Evolutionary conservation across 2,329 filamentous ascomycete genomes (phyloP), one percentile per base, ranked within the genome.

Genomic region (Neopestalotiopsis sp.): DNA sequence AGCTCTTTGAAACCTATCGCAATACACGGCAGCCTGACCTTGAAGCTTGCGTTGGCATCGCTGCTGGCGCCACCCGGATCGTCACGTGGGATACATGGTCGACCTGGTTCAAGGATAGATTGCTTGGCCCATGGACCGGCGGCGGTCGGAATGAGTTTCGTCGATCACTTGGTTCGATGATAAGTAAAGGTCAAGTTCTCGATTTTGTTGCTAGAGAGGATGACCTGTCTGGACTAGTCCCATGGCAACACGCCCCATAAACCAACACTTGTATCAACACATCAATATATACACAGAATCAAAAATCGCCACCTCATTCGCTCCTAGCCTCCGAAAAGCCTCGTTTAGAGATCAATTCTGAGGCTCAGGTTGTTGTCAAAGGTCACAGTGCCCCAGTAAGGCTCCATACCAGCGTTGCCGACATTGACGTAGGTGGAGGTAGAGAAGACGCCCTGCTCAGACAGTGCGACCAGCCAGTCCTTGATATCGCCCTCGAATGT

Each of bases 401-500:
- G 72, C 52, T 75, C 72, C 67, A 72, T 72, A 1, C 81, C 81
- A 20, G 78, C 81, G 69, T 84, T 84, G 1, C 81, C 81, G 6
- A 84, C 81, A 66, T 84, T 83, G 45, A 83, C 79, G 68, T 79
- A 84, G 12, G 66, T 67, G 40, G n/a, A 49, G 2, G 66, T 67
- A 24, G 38, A 62, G 68, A 82, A 82, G 24, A 80, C 72, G 2
- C 79, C 81, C 45, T 80, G 76, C 38, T 78, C 74, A 1, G 78
- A 78, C 61, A 84, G 69, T 13, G 78, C 79, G 24, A 76, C 52
- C 24, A 84, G 72, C 82, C 81, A 84, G 38, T 83, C 78, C 74
- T 82, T 83, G 57, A 81, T 79, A 30, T 67, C 66, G 24, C 66
- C 66, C 4, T 49, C 42, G 30, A 84, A 83, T 1, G 70, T 68